Evolutionary conservation across 345 rosid genomes (phyloP).

Genomic region (Melaleuca alternifolia): DNA sequence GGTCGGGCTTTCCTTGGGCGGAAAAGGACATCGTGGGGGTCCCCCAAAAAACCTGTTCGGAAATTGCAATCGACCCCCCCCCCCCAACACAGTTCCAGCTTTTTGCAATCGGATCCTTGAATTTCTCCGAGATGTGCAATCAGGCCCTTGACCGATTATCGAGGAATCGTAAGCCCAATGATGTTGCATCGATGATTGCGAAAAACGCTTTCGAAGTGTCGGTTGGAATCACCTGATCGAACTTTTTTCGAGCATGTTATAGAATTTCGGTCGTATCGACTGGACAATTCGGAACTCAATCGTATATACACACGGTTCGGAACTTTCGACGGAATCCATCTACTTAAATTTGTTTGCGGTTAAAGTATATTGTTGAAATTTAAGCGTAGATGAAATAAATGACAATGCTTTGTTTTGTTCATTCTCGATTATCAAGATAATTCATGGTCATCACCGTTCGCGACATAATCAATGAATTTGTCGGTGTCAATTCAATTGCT

Average conservation of each 20-base stretch:
- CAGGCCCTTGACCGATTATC: not conserved
- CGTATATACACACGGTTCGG: not conserved
- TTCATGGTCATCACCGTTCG: accelerated
- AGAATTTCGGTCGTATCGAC: not conserved
- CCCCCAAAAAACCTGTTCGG: not conserved
- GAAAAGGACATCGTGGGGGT: not conserved
- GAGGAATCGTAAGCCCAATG: not conserved
- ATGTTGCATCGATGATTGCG: not conserved
- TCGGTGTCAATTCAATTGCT: no score
- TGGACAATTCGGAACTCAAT: not conserved
- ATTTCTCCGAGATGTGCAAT: not conserved
- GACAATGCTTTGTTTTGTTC: not conserved
- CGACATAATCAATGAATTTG: not conserved
- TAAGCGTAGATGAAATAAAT: not conserved
- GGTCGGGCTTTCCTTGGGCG: not conserved
- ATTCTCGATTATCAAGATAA: not conserved
- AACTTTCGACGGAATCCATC: not conserved
- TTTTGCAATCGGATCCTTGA: not conserved
- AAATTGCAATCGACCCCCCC: not conserved
- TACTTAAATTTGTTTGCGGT: not conserved
- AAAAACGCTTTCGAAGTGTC: not conserved
- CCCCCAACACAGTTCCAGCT: not conserved
- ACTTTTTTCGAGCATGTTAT: not conserved
- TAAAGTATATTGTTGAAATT: not conserved
- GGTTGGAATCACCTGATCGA: not conserved